Conservation (phyloP, 306 rosid species). For the Castanea mollissima region DNA sequence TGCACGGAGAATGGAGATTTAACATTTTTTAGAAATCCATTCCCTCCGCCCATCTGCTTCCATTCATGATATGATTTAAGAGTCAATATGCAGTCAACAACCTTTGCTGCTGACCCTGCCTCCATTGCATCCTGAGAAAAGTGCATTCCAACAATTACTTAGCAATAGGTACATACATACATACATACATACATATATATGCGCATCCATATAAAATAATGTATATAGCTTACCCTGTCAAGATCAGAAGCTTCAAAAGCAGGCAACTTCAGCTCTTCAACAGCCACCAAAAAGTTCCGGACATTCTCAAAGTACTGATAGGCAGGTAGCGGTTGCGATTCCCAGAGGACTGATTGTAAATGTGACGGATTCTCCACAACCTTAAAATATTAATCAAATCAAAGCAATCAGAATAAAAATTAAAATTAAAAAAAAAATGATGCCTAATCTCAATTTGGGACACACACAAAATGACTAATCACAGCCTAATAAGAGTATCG, state of each 20-base stretch:
- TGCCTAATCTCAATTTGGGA: neutral
- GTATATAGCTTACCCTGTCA: conserved; percentile 58
- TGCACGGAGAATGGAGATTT: conserved; percentile 68
- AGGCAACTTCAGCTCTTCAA: conserved; percentile 67
- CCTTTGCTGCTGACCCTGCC: conserved; percentile 61
- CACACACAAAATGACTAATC: neutral
- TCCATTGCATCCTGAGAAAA: conserved; percentile 71
- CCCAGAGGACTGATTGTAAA: conserved; percentile 51
- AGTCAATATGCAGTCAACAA: conserved; percentile 81
- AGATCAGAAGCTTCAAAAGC: conserved; percentile 95
- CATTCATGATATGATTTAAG: conserved; percentile 69
- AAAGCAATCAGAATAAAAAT: neutral
- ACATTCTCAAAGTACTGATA: conserved; percentile 95
- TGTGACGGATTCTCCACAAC: conserved; percentile 75
- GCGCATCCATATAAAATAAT: conserved; percentile 1
- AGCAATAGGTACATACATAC: conserved; percentile 11
- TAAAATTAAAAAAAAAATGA: neutral
- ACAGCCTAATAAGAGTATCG: neutral
- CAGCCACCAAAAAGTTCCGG: conserved; percentile 77
- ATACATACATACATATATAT: neutral
- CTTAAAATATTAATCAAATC: conserved; percentile 34
- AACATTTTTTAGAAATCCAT: conserved; percentile 41
- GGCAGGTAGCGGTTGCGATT: conserved; percentile 83
- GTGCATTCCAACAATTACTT: neutral
- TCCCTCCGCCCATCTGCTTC: conserved; percentile 51